phyloP scores from a whole-genome alignment of 2,329 filamentous ascomycete species.

The Pseudogymnoascus sp. region DNA sequence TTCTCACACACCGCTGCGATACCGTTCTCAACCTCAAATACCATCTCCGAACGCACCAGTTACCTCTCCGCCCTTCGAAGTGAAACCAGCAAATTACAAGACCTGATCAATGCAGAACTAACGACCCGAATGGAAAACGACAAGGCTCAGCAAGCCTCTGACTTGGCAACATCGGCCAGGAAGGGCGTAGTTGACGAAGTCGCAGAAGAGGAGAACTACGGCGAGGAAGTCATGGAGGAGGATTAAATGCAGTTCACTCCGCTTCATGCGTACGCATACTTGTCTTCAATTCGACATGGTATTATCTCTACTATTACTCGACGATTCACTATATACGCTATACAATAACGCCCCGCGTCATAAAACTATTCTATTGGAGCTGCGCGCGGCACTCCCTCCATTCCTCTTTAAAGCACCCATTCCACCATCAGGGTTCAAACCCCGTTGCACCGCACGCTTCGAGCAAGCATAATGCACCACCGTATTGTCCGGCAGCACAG shows the following conservation, averaged over 20 bases:
- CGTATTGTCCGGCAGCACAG: slow-evolving; percentile 75
- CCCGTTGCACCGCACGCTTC: slow-evolving; percentile 37
- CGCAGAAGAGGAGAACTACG: slow-evolving; percentile 70
- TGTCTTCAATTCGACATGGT: background rate
- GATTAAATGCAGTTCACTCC: slow-evolving; percentile 35
- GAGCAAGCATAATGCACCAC: slow-evolving; percentile 79
- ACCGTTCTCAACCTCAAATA: slow-evolving; percentile 28
- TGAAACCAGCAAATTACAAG: slow-evolving; percentile 53
- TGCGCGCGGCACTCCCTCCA: background rate
- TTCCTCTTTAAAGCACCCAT: background rate
- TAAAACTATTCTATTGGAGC: background rate
- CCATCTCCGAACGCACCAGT: slow-evolving; percentile 43
- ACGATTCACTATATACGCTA: slow-evolving; percentile 1
- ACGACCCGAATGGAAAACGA: slow-evolving; percentile 70
- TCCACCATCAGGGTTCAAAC: slow-evolving; percentile 9
- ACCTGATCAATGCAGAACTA: slow-evolving; percentile 60
- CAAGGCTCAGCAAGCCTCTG: slow-evolving; percentile 40
- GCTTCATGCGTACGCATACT: background rate
- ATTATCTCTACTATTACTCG: background rate
- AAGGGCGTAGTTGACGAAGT: slow-evolving; percentile 41
- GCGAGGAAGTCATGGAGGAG: slow-evolving; percentile 68
- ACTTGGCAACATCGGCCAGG: slow-evolving; percentile 23
- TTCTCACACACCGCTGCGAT: slow-evolving; percentile 38
- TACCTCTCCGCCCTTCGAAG: slow-evolving; percentile 53
- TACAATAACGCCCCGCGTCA: slow-evolving; percentile 4